phyloP scores from a whole-genome alignment of 116 monocot species.

The Zostera marina region DNA sequence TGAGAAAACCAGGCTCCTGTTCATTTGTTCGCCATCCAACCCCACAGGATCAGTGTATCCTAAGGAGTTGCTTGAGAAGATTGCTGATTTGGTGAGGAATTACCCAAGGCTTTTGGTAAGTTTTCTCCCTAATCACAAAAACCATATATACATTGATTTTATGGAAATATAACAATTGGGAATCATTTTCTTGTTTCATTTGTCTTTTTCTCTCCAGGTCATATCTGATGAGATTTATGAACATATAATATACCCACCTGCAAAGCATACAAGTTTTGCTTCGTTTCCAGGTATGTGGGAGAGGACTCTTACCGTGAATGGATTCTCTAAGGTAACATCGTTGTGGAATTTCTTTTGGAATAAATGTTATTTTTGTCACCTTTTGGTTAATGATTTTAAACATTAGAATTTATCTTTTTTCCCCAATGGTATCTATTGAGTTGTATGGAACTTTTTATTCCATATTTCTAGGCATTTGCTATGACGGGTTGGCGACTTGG shows the following conservation, averaged over 20 bases:
- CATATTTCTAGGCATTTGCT: slow-evolving; percentile 71
- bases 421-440: not conserved
- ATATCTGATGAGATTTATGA: slow-evolving; percentile 94
- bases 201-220: slow-evolving; percentile 31
- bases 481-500: slow-evolving; percentile 99
- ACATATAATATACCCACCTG: slow-evolving; percentile 82
- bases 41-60: slow-evolving; percentile 94
- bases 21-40: slow-evolving; percentile 89
- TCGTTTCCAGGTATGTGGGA: slow-evolving; percentile 87
- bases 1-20: slow-evolving; percentile 76
- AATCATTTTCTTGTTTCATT: not conserved
- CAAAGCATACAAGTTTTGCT: slow-evolving; percentile 84
- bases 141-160: not conserved
- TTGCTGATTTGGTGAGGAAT: slow-evolving; percentile 75
- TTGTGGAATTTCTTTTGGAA: slow-evolving; percentile 1
- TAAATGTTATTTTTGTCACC: not conserved
- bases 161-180: not conserved
- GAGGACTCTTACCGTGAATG: slow-evolving; percentile 88
- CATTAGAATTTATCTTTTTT: not conserved
- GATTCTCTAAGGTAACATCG: slow-evolving; percentile 77
- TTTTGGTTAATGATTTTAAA: not conserved
- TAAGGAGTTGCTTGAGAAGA: slow-evolving; percentile 67
- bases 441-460: not conserved
- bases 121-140: not conserved
- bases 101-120: slow-evolving; percentile 81